Base-by-base conservation (phyloP, 768 basidiomycete genomes). In the Amanita phalloides region DNA sequence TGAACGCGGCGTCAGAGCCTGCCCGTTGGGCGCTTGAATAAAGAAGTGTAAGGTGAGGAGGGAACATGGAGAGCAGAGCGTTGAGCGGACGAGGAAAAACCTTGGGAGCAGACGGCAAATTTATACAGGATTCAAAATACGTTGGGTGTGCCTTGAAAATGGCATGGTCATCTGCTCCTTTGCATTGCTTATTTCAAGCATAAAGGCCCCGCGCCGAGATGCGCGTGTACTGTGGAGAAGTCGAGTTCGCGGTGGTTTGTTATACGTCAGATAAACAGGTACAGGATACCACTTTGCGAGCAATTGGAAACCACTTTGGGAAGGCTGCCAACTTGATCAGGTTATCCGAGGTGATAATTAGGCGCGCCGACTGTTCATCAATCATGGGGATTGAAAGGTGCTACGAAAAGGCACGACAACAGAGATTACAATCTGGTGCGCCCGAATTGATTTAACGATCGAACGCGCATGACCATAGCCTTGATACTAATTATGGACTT, bases 1-100 rank as follows among this genome's bases (percentile, higher is more conserved):
- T 76, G 70, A 87, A 88, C 57, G 77, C 80, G 37, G 77, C 70
- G 2, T 72, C 64, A 25, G 70, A 66, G 14, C 81, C 70, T 60
- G 72, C 71, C 53, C 64, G 70, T 45, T 68, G 57, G n/a, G 81
- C 74, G 55, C 74, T 77, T 43, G 74, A 66, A 53, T 83, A 72
- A 55, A 87, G 75, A 56, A 84, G 51, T 48, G 59, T 52, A 50
- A 52, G 50, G 53, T 58, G 55, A 56, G 52, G 41, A 52, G 55
- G 56, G 47, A 52, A 48, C 51, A 54, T 54, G 55, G 48, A 51
- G 11, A 17, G 38, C 28, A 32, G 26, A 49, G 37, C 20, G 54
- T 26, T 23, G 36, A 38, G 30, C 30, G 10, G n/a, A 39, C 14
- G 30, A 42, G 33, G 13, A 13, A 14, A 30, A 3, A 4, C 4